Base-by-base conservation (phyloP, 768 basidiomycete genomes). In the Roridomyces roridus region DNA sequence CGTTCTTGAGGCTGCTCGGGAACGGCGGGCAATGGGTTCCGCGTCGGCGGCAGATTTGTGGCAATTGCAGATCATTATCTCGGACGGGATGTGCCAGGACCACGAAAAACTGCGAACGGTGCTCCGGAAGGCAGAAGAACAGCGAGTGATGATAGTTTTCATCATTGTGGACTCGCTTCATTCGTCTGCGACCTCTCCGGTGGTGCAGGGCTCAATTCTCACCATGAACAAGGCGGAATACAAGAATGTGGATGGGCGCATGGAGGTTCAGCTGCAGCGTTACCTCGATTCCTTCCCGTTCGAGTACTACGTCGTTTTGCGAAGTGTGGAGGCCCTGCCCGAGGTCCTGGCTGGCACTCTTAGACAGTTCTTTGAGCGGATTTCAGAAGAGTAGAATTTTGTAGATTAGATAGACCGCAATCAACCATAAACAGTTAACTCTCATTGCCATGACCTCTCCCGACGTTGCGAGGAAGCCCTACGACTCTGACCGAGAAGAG, bases 61-160 rank as follows among this genome's bases (percentile, higher is more conserved):
- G 97, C 97, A 99, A 70, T 82, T 99, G 50, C 85, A 98, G 71
- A 92, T 98, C 75, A 97, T 99, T 80, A 94, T 99, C 58, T 98
- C 95, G 15, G 97, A 99, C 66, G 97, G 97, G n/a, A 91, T 98
- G 63, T 98, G 96, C 69, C 94, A 98, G 70, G 92, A 97, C 68
- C 96, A 98, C 71, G 91, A 95, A 37, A 80, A 82, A 63, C 79
- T 99, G 46, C 86, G 90, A 34, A 86, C 86, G 3, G 73, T 92
- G 25, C 78, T 99, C 18, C 80, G 97, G 31, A 86, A 84, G 62
- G 97, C 96, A 5, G 86, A 89, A 63, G 96, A 92, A 65, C 92
- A 94, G 70, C 82, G 89, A 25, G 88, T 98, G 65, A 89, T 98
- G 90, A 84, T 99, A 47, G 96, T 98, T 49, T 99, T 99, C 79